Evolutionary conservation across 352 stramenopile genomes (phyloP).

Genomic region (Plasmopara viticola): DNA sequence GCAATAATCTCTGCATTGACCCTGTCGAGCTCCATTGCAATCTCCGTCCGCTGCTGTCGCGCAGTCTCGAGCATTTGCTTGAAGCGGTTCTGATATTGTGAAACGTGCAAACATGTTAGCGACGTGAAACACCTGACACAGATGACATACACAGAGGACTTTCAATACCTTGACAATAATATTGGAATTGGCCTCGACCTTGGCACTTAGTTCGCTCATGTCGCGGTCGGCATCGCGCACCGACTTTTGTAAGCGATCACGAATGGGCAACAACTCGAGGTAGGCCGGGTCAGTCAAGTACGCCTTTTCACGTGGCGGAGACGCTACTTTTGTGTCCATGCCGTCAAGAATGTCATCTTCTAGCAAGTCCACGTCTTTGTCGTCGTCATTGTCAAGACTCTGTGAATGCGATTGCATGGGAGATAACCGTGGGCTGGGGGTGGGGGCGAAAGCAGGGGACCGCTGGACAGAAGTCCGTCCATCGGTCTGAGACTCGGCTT

Average conservation of each 20-base stretch:
- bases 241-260: slow-evolving; percentile 61
- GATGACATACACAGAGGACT: background rate
- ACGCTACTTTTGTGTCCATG: slow-evolving; percentile 57
- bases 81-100: slow-evolving; percentile 53
- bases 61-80: slow-evolving; percentile 76
- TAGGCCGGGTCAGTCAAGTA: slow-evolving; percentile 67
- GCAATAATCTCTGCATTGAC: slow-evolving; percentile 36
- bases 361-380: slow-evolving; percentile 73
- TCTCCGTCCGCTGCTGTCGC: slow-evolving; percentile 42
- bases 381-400: slow-evolving; percentile 34
- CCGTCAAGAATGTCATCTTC: slow-evolving; percentile 70
- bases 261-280: slow-evolving; percentile 50
- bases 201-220: slow-evolving; percentile 52
- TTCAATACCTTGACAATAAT: slow-evolving; percentile 69
- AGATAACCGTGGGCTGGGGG: slow-evolving; percentile 46
- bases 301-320: slow-evolving; percentile 22
- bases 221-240: slow-evolving; percentile 61
- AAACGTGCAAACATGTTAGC: background rate
- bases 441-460: slow-evolving; percentile 52
- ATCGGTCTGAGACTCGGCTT: slow-evolving; percentile 51
- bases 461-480: slow-evolving; percentile 55
- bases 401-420: slow-evolving; percentile 21
- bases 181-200: slow-evolving; percentile 72
- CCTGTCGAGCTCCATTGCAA: slow-evolving; percentile 50
- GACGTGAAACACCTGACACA: slow-evolving; percentile 1